Evolutionary conservation across 345 rosid genomes (phyloP).

Genomic region (Pistacia vera): DNA sequence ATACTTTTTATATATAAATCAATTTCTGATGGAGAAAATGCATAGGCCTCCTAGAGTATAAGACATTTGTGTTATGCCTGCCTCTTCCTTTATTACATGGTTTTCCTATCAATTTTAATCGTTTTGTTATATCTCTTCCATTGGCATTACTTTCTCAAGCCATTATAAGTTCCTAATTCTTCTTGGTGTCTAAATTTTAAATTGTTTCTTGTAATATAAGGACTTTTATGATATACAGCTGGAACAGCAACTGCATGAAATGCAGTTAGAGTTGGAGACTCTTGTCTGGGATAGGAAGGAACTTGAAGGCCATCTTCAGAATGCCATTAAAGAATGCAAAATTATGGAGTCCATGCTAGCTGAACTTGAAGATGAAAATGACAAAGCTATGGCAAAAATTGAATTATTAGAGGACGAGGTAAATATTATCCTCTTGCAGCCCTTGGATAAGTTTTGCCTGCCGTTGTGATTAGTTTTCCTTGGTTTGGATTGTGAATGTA

Average conservation of each 20-base stretch:
- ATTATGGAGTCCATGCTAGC: conserved; percentile 53
- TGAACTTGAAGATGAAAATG: conserved; percentile 76
- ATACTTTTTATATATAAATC: not conserved
- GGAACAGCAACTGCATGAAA: conserved; percentile 49
- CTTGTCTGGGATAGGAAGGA: conserved; percentile 58
- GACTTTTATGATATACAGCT: conserved; percentile 50
- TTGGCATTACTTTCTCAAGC: not conserved
- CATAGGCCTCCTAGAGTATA: not conserved
- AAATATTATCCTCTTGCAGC: conserved; percentile 14
- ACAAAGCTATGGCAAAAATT: conserved; percentile 50
- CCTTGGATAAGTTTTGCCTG: not conserved
- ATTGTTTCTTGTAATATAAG: conserved; percentile 2
- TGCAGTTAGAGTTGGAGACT: conserved; percentile 58
- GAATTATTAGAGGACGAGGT: conserved; percentile 69
- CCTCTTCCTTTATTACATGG: not conserved
- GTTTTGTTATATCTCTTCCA: not conserved
- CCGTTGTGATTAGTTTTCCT: not conserved
- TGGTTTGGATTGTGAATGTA: conserved; percentile 2
- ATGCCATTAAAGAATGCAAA: conserved; percentile 51
- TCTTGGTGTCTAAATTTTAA: not conserved
- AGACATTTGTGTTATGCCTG: not conserved
- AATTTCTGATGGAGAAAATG: not conserved
- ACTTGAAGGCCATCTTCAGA: conserved; percentile 51
- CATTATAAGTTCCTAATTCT: not conserved
- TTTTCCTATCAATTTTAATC: not conserved